Base-by-base conservation (phyloP, 164 flowering plant species). In the Nymphaea thermarum region DNA sequence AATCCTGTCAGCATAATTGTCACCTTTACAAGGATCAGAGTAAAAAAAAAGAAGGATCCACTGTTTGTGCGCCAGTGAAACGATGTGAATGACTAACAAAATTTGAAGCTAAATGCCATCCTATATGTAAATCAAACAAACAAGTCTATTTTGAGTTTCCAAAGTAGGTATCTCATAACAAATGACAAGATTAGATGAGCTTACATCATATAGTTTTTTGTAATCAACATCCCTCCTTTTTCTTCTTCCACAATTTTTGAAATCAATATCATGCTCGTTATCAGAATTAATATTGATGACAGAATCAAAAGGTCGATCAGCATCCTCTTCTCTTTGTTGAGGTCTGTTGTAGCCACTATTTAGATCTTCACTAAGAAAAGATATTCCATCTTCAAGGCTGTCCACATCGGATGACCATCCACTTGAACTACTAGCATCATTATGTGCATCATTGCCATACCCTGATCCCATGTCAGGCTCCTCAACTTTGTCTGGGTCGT, bases 211-310 rank as follows among this genome's bases (percentile, higher is more conserved):
- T 67, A 94, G 74, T 77, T 87, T 82, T 71, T 72, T 85, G 74
- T 94, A 94, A 65, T 94, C 96, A 45, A 94, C 96, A 67, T 85
- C 76, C 55, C 75, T 75, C 72, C 99, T 78, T 73, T 83, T 89
- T 71, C 99, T 62, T 41, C 64, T 80, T 42, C 81, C 85, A 12
- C 83, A 79, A 74, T 66, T 67, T 57, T 79, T 55, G 66, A 80
- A 72, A 71, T 87, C 88, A 71, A 60, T 75, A 68, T 81, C 80
- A 72, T 72, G 69, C 36, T 70, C 73, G n/a, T 76, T 89, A 76
- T 79, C 83, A 73, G 84, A 83, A 71, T 75, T 80, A 64, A 66
- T 53, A 55, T 62, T 64, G 43, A 65, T 65, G 62, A 43, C 51
- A 15, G 70, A 63, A 60, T 78, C 70, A 66, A 55, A 68, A 72